phyloP scores from a whole-genome alignment of 371 early-diverging fungal genomes.

The Catenaria anguillulae region DNA sequence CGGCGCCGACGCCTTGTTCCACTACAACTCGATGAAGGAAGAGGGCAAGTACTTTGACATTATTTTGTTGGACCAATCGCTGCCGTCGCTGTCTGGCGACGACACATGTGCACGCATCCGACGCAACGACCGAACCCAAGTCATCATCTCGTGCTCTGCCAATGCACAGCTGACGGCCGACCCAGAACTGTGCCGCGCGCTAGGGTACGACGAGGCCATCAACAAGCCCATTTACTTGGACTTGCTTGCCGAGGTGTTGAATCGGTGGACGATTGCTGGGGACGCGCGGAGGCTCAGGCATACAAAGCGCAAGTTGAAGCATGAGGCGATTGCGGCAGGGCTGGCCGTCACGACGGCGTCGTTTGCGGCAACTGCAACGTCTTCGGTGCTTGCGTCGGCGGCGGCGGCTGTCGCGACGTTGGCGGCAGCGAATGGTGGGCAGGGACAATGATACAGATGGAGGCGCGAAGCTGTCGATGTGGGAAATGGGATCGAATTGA shows the following conservation, averaged over 20 bases:
- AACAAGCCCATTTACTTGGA: conserved; percentile 1
- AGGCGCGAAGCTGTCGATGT: too few relatives aligned
- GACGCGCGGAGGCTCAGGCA: neutral
- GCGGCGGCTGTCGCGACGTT: too few relatives aligned
- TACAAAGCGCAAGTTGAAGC: conserved; percentile 1
- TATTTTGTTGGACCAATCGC: conserved; percentile 1
- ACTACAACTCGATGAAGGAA: neutral
- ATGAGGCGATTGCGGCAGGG: neutral
- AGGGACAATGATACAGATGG: too few relatives aligned
- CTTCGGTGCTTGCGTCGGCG: too few relatives aligned
- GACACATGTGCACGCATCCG: neutral
- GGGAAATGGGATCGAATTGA: too few relatives aligned
- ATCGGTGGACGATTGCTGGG: neutral
- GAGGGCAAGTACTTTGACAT: neutral
- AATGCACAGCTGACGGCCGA: neutral
- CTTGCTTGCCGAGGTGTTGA: neutral
- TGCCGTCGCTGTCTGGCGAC: neutral
- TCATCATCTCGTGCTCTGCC: neutral
- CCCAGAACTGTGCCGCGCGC: neutral
- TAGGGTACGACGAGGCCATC: conserved; percentile 6
- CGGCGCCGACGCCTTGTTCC: conserved; percentile 2
- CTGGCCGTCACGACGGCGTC: too few relatives aligned
- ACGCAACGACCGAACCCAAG: neutral
- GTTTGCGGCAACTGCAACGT: too few relatives aligned
- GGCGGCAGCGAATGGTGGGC: too few relatives aligned